Base-by-base conservation (phyloP, 495 filamentous ascomycete genomes). In the Chaetomium tenue region DNA sequence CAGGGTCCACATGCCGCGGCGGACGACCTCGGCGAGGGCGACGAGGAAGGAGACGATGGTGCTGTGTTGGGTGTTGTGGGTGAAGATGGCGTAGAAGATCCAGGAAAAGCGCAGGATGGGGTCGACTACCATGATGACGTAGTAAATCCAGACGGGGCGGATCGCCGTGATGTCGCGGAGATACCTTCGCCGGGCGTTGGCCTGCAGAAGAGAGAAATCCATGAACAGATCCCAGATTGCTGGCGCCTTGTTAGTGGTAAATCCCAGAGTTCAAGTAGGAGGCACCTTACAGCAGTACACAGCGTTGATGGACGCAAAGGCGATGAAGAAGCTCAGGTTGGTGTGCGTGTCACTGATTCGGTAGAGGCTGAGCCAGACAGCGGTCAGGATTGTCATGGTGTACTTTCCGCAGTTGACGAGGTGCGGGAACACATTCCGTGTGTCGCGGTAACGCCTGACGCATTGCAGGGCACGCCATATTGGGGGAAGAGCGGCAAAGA, bases 151-250 rank as follows among this genome's bases (percentile, higher is more conserved):
- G 3, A 83, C 78, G 7, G 78, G 79, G 66, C 92, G 92, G 73
- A 91, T 89, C 0, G 87, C 91, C 0, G 92, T 82, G n/a, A 86
- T 85, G 47, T 90, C 83, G n/a, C 94, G 87, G 20, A 98, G 83
- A 57, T 92, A 86, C 25, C 23, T 20, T 8, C 23, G 81, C 44
- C 81, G 78, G 3, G 90, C 83, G 56, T 90, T 86, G 0, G 89
- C 84, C 66, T 96, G 91, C 11, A 91, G 82, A 18, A 97, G 79
- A 48, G 85, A 92, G 87, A 93, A 98, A 76, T 98, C 94, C 90
- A 97, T 96, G 62, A 88, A 85, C n/a, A 98, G 70, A 69, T 98
- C 94, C 94, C 94, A 98, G n/a, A 96, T 81, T 1, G 87, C 84
- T 87, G 60, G 22, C 42, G 16, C 40, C 9, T 28, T 50, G 57